Conservation (phyloP, 164 flowering plant species). For the Magnolia sinica region DNA sequence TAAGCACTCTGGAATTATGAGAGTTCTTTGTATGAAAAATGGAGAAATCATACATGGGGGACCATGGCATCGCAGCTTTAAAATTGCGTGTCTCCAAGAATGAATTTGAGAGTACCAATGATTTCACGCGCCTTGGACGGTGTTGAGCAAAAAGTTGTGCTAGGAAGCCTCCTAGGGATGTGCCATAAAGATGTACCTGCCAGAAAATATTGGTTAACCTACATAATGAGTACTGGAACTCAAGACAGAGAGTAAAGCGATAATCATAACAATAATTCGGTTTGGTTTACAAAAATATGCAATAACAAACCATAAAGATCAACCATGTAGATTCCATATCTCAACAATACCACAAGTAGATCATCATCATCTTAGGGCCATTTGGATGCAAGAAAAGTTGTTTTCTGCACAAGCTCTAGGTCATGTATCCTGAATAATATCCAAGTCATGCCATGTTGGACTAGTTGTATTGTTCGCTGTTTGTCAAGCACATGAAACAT, state of each 20-base stretch:
- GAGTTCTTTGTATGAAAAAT: background rate
- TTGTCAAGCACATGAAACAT: no score
- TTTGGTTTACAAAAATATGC: background rate
- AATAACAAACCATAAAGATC: background rate
- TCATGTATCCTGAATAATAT: no score
- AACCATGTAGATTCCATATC: no score
- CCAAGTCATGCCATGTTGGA: no score
- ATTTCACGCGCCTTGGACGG: slow-evolving; percentile 93
- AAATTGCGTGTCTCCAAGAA: slow-evolving; percentile 79
- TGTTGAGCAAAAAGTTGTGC: slow-evolving; percentile 98
- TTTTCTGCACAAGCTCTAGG: no score
- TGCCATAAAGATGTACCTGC: slow-evolving; percentile 97
- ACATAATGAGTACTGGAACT: background rate
- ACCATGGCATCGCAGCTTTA: slow-evolving; percentile 95
- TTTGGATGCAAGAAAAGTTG: no score
- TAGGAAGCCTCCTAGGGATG: slow-evolving; percentile 95
- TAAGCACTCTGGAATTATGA: background rate
- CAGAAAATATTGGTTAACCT: slow-evolving; percentile 15
- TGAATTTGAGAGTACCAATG: slow-evolving; percentile 86
- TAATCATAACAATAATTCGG: background rate
- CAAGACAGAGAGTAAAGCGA: background rate
- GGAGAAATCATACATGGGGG: slow-evolving; percentile 64
- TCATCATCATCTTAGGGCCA: no score
- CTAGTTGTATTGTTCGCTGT: no score
- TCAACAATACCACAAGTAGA: no score